Percentiles rank a stretch among this genome's conserved stretches.
Evolutionary conservation across 164 flowering plant genomes (phyloP).

Genomic region (Macadamia tetraphylla): DNA sequence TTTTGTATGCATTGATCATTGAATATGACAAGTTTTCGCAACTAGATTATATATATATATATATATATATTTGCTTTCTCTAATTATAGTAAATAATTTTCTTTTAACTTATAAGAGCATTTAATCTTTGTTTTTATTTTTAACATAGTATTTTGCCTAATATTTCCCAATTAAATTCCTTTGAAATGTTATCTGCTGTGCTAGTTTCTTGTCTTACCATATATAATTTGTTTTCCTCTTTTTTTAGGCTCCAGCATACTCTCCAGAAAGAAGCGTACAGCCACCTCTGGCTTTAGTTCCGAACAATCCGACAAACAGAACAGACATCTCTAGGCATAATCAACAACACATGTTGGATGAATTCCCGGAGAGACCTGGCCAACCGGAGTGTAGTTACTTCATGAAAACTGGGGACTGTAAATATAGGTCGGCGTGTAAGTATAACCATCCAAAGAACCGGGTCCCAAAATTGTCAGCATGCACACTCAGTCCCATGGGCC

Average conservation of each 20-base stretch:
- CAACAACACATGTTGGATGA: conserved; percentile 52
- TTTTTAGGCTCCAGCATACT: conserved; percentile 49
- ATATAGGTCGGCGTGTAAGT: conserved; percentile 72
- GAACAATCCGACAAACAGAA: conserved; percentile 29
- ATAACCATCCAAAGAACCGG: conserved; percentile 76
- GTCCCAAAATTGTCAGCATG: conserved; percentile 27
- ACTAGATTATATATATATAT: no score
- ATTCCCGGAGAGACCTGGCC: conserved; percentile 88
- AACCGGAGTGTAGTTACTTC: conserved; percentile 73
- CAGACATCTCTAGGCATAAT: conserved; percentile 27
- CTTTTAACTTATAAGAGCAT: no score
- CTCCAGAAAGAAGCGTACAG: conserved; percentile 38
- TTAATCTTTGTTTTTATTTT: no score
- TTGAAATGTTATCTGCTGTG: not conserved
- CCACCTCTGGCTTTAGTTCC: conserved; percentile 33
- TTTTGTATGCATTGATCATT: no score
- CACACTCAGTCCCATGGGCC: conserved; percentile 64
- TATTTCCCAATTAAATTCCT: not conserved
- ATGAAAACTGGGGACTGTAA: conserved; percentile 86
- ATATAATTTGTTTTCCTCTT: conserved; percentile 10
- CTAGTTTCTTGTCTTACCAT: not conserved
- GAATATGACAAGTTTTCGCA: no score
- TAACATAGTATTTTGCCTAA: not conserved
- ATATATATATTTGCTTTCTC: no score
- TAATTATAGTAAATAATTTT: no score